These are phyloP conservation scores for Kuraishia molischiana DNA, from an alignment of 805 yeast genomes.

Conservation along the genomic window DNA sequence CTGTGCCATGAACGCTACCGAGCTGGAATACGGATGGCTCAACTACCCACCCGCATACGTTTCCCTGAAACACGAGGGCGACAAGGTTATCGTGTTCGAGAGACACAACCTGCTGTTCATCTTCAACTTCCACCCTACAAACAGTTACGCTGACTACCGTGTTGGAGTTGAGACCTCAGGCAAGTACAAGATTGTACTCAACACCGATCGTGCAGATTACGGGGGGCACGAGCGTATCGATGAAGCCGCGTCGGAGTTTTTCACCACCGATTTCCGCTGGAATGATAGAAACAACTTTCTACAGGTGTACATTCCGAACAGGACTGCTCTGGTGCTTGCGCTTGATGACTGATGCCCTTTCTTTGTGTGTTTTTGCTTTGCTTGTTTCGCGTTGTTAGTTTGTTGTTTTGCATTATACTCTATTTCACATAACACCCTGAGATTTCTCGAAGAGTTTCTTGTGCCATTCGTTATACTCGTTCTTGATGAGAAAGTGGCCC, in stretches of 20 bases:
- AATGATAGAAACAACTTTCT: constrained; percentile 67
- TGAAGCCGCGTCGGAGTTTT: constrained; percentile 38
- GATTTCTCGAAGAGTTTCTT: constrained; percentile 9
- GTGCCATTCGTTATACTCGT: constrained; percentile 32
- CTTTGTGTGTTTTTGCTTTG: not conserved
- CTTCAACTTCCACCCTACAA: constrained; percentile 83
- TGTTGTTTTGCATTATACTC: not conserved
- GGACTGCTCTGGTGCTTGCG: constrained; percentile 60
- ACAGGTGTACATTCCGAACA: constrained; percentile 74
- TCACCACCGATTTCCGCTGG: constrained; percentile 74
- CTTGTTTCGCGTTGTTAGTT: no score
- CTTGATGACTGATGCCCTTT: constrained; percentile 7
- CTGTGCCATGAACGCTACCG: constrained; percentile 71
- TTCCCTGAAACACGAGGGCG: constrained; percentile 80
- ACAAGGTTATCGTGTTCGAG: constrained; percentile 84
- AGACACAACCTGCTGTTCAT: constrained; percentile 77
- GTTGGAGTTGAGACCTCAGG: constrained; percentile 85
- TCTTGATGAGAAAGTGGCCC: constrained; percentile 72
- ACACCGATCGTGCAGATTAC: constrained; percentile 58
- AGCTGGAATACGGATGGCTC: constrained; percentile 59
- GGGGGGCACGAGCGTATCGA: constrained; percentile 82
- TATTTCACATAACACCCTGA: not conserved
- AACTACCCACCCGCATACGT: constrained; percentile 67
- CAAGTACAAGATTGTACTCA: constrained; percentile 60
- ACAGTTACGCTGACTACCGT: constrained; percentile 79